Evolutionary conservation across 2,329 filamentous ascomycete species (phyloP).

Genomic region (Periconia macrospinosa): DNA sequence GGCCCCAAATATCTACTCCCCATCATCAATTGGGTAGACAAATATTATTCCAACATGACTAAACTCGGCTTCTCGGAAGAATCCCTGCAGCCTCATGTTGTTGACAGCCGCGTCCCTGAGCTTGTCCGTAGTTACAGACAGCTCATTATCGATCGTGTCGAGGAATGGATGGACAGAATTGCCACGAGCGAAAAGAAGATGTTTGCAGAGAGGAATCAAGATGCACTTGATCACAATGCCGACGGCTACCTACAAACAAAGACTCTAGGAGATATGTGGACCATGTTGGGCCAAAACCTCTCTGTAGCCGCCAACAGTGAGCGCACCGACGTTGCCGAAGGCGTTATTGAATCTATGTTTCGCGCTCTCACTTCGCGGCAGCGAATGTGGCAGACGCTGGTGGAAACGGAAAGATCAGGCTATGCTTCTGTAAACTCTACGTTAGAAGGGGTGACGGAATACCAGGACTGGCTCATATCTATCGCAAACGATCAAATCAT

Average conservation of each 20-base stretch:
- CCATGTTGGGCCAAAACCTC: slow-evolving; percentile 93
- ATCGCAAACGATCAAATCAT: slow-evolving; percentile 98
- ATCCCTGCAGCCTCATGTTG: slow-evolving; percentile 80
- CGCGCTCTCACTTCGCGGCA: slow-evolving; percentile 80
- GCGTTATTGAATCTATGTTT: slow-evolving; percentile 96
- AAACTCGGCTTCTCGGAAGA: slow-evolving; percentile 80
- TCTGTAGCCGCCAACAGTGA: slow-evolving; percentile 82
- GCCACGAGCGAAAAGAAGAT: slow-evolving; percentile 78
- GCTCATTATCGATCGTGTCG: slow-evolving; percentile 92
- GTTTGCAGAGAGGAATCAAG: slow-evolving; percentile 75
- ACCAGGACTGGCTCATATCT: slow-evolving; percentile 90
- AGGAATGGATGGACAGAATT: slow-evolving; percentile 97
- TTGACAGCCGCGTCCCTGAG: slow-evolving; percentile 88
- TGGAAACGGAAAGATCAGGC: slow-evolving; percentile 79
- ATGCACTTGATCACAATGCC: slow-evolving; percentile 74
- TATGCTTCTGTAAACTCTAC: slow-evolving; percentile 57
- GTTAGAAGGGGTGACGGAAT: slow-evolving; percentile 72
- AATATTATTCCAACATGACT: slow-evolving; percentile 94
- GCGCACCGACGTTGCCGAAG: slow-evolving; percentile 87
- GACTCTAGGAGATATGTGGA: slow-evolving; percentile 92
- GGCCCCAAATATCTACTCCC: slow-evolving; percentile 85
- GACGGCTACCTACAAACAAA: slow-evolving; percentile 91
- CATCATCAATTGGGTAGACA: slow-evolving; percentile 92
- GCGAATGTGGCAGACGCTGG: slow-evolving; percentile 81
- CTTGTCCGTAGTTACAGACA: slow-evolving; percentile 91